These are phyloP conservation scores for Aspergillus nomiae DNA, from an alignment of 2,329 filamentous ascomycete genomes.

Conservation along the genomic window DNA sequence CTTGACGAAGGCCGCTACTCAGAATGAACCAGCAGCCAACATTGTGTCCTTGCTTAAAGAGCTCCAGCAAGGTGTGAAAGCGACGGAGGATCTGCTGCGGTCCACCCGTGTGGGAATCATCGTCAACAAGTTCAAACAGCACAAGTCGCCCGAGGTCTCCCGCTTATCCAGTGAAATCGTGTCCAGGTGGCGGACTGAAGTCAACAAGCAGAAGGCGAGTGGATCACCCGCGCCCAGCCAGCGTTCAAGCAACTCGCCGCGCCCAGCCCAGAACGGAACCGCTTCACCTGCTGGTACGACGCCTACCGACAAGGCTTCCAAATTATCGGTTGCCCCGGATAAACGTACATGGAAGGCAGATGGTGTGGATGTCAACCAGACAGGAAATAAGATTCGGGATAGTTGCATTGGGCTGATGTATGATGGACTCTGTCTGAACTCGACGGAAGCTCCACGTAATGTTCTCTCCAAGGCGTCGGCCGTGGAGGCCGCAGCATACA, in stretches of 20 bases:
- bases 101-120: conserved; percentile 89
- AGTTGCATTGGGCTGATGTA: conserved; percentile 89
- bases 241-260: conserved; percentile 41
- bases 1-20: conserved; percentile 74
- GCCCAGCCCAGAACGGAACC: conserved; percentile 54
- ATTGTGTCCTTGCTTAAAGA: conserved; percentile 74
- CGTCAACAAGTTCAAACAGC: conserved; percentile 80
- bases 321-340: conserved; percentile 62
- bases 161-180: conserved; percentile 80
- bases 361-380: conserved; percentile 74
- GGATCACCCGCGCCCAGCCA: conserved; percentile 42
- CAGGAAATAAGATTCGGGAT: conserved; percentile 73
- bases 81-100: conserved; percentile 86
- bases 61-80: conserved; percentile 76
- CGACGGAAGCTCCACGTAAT: conserved; percentile 59
- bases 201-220: conserved; percentile 51
- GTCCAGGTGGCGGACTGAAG: conserved; percentile 60
- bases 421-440: conserved; percentile 80
- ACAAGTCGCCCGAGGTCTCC: conserved; percentile 74
- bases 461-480: conserved; percentile 69
- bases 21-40: conserved; percentile 72
- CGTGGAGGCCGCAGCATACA: conserved; percentile 76
- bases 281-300: conserved; percentile 53
- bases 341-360: conserved; percentile 84
- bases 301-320: conserved; percentile 53